Percentiles rank a stretch among this genome's conserved stretches.
Conservation (phyloP, 2,329 filamentous ascomycete species). For the Akanthomyces dipterigenus region DNA sequence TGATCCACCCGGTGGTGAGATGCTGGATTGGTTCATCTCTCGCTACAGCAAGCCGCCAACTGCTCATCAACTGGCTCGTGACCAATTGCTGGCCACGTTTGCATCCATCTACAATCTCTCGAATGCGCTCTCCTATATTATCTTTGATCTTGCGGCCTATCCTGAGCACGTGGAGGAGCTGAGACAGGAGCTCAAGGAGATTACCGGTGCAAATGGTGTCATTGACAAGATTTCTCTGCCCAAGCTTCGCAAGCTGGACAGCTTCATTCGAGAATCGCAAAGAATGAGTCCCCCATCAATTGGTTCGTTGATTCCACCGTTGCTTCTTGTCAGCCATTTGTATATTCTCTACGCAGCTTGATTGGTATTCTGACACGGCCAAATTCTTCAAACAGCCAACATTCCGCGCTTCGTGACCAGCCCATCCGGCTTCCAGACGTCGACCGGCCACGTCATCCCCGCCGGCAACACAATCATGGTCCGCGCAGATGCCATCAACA, state of each 20-base stretch:
- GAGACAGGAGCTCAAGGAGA: constrained; percentile 28
- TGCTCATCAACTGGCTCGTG: not conserved
- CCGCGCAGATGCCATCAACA: too few relatives aligned
- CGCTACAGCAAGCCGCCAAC: not conserved
- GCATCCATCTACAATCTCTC: constrained; percentile 7
- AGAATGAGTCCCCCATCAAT: not conserved
- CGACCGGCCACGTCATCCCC: too few relatives aligned
- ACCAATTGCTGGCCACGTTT: constrained; percentile 5
- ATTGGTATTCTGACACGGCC: too few relatives aligned
- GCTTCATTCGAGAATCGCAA: constrained; percentile 40
- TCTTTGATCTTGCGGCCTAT: constrained; percentile 21
- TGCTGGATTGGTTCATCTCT: constrained; percentile 9
- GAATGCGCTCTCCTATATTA: too few relatives aligned
- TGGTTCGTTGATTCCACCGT: too few relatives aligned
- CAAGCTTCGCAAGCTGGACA: constrained; percentile 36
- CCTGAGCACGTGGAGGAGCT: constrained; percentile 28
- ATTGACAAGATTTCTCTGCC: not conserved
- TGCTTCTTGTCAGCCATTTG: too few relatives aligned
- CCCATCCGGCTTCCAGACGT: too few relatives aligned
- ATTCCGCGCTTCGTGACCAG: too few relatives aligned
- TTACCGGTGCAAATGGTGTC: not conserved
- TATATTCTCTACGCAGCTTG: too few relatives aligned
- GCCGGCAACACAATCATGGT: too few relatives aligned
- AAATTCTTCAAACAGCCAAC: too few relatives aligned
- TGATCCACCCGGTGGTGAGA: not conserved